phyloP scores from a whole-genome alignment of 805 yeast genomes.

The Jamesozyma piceae region DNA sequence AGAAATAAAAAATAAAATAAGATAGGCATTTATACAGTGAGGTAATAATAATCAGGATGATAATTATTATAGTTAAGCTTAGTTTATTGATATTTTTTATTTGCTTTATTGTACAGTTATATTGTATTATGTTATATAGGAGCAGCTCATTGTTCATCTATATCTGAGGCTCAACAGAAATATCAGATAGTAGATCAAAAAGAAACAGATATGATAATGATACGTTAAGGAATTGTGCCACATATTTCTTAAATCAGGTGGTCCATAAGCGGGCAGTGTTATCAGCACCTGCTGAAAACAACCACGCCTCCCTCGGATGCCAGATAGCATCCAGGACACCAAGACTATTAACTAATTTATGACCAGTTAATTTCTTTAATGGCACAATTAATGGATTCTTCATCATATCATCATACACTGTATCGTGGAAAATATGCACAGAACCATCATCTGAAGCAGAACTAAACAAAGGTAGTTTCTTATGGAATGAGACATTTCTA shows the following conservation, averaged over 20 bases:
- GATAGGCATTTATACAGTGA: too few species aligned
- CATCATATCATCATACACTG: slow-evolving; percentile 82
- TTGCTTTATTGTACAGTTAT: too few species aligned
- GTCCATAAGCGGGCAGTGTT: slow-evolving; percentile 96
- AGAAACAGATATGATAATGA: too few species aligned
- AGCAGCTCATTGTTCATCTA: too few species aligned
- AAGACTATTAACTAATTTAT: slow-evolving; percentile 63
- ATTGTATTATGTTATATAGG: too few species aligned
- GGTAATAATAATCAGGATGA: too few species aligned
- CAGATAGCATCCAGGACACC: slow-evolving; percentile 84
- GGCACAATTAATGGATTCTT: slow-evolving; percentile 94
- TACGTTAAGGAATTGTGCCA: too few species aligned
- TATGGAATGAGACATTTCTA: slow-evolving; percentile 79
- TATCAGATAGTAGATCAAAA: too few species aligned
- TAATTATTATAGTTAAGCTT: too few species aligned
- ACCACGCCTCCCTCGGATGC: slow-evolving; percentile 99
- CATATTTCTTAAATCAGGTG: slow-evolving; percentile 36
- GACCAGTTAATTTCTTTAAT: slow-evolving; percentile 87
- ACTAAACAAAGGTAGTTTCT: slow-evolving; percentile 79
- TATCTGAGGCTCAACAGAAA: too few species aligned
- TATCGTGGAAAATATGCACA: slow-evolving; percentile 91
- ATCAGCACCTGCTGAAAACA: slow-evolving; percentile 95
- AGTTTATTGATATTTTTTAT: too few species aligned
- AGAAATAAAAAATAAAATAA: too few species aligned
- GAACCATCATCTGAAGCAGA: slow-evolving; percentile 92